These are phyloP conservation scores for Lactarius evosmus DNA, from an alignment of 768 basidiomycete genomes.

Conservation along the genomic window DNA sequence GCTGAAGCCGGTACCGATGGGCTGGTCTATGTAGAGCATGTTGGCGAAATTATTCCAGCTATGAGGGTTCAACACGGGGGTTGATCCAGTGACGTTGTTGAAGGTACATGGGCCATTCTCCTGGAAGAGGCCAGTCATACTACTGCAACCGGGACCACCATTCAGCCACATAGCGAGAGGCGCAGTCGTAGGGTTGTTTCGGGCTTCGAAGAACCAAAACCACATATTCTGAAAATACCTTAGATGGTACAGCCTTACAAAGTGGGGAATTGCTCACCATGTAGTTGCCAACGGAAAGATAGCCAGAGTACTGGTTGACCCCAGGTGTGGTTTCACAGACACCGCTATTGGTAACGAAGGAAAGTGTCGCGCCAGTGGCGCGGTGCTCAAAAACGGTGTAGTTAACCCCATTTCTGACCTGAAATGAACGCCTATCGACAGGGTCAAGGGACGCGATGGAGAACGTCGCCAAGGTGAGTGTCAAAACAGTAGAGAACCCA, in stretches of 20 bases:
- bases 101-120: slow-evolving; percentile 26
- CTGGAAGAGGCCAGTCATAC: slow-evolving; percentile 13
- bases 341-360: slow-evolving; percentile 1
- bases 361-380: neutral
- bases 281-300: neutral
- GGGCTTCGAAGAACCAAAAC: slow-evolving; percentile 19
- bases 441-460: too few species aligned
- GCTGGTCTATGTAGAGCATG: slow-evolving; percentile 27
- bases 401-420: neutral
- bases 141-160: slow-evolving; percentile 13
- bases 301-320: slow-evolving; percentile 5
- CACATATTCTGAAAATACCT: neutral
- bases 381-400: neutral
- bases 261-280: neutral
- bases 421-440: too few species aligned
- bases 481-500: neutral
- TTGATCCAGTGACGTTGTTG: slow-evolving; percentile 11
- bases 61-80: slow-evolving; percentile 13
- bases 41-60: slow-evolving; percentile 23
- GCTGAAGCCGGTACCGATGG: slow-evolving; percentile 8
- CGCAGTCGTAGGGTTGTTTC: neutral
- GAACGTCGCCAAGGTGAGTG: neutral
- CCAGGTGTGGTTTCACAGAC: slow-evolving; percentile 8
- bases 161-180: slow-evolving; percentile 16
- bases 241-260: neutral